Percentiles rank a stretch among this genome's conserved stretches.
phyloP scores from a whole-genome alignment of 306 rosid species.

The Pyrus communis region DNA sequence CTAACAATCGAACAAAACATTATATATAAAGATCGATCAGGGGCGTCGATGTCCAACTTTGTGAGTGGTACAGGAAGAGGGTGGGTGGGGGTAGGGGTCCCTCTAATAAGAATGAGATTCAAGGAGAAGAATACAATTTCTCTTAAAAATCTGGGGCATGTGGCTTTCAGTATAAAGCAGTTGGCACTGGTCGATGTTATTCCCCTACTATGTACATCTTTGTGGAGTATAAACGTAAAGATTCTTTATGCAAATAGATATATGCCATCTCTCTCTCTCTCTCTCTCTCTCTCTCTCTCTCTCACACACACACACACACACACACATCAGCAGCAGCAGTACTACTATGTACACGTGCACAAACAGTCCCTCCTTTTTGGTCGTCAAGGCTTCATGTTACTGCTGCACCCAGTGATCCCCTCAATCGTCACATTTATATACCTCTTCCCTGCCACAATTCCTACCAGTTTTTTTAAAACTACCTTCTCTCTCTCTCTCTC shows the following conservation, averaged over 20 bases:
- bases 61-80: neutral
- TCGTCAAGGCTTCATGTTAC: slow-evolving; percentile 12
- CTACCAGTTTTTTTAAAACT: slow-evolving; percentile 19
- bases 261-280: slow-evolving; percentile 16
- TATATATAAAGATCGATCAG: neutral
- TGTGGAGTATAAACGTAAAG: slow-evolving; percentile 77
- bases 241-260: slow-evolving; percentile 46
- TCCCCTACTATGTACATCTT: slow-evolving; percentile 19
- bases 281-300: neutral
- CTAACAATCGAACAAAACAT: neutral
- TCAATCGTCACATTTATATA: slow-evolving; percentile 54
- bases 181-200: slow-evolving; percentile 29
- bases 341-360: slow-evolving; percentile 22
- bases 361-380: slow-evolving; percentile 39
- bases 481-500: neutral
- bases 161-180: slow-evolving; percentile 28
- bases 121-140: slow-evolving; percentile 11
- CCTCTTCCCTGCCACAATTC: slow-evolving; percentile 35
- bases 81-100: neutral
- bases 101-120: slow-evolving; percentile 9
- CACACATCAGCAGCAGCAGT: neutral
- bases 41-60: neutral
- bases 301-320: no score
- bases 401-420: slow-evolving; percentile 35
- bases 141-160: neutral